Evolutionary conservation across 2,329 filamentous ascomycete species (phyloP), one percentile per base, ranked within the genome.

Genomic region (Phaeosphaeriaceae sp.): DNA sequence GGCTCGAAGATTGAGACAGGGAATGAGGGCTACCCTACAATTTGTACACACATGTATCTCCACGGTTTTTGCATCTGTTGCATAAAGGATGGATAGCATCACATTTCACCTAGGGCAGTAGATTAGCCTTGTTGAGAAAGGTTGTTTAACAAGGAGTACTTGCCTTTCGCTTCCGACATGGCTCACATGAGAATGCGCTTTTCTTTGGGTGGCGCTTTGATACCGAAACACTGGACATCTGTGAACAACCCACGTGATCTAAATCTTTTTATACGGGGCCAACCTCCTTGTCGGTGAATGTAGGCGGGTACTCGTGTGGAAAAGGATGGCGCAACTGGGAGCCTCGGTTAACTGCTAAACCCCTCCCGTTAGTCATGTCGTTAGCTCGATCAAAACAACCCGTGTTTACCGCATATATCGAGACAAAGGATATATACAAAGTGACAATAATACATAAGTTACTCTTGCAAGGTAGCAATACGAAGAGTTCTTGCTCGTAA

Each of bases 181-280:
- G n/a, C 18, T 55, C 52, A 43, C 52, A 55, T 21, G 52, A 55
- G 26, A 55, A 55, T 16, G 52, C 52, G 21, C 52, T 55, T 29
- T 55, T 55, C 33, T 55, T 51, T 18, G 51, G 43, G 37, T 42
- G 38, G 16, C 50, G 45, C 17, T 48, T 53, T 30, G 30, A 33
- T 21, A 20, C 17, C 9, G 37, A 11, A 9, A 5, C 20, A 33
- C 32, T 48, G 20, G 41, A 44, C 50, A 53, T 53, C 23, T 26
- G 7, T 9, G 11, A 26, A 8, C 23, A 8, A 26, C 23, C 6
- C 23, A 26, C 23, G 23, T 26, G 23, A 26, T 26, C 23, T 9
- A 3, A 26, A 26, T 26, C 23, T 11, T 2, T 2, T 6, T 11
- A 3, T 7, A 26, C 11, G 23, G 11, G 5, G 11, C 23, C 23